phyloP scores from a whole-genome alignment of 179 eudicot genomes.

The Beta corolliflora region DNA sequence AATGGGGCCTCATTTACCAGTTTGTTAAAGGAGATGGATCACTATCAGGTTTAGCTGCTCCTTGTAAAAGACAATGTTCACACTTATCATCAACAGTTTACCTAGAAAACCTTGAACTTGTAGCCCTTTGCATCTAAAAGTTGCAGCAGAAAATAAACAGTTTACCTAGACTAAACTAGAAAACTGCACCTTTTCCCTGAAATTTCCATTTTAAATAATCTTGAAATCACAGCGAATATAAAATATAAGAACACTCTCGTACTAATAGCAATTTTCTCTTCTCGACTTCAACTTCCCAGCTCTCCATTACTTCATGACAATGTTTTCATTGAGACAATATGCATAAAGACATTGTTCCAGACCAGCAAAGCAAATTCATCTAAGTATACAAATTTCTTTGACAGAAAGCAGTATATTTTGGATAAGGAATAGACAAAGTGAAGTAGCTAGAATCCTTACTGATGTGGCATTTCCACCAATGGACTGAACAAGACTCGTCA shows the following conservation, averaged over 20 bases:
- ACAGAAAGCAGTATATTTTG: background rate
- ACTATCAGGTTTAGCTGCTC: background rate
- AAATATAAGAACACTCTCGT: background rate
- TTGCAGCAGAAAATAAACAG: background rate
- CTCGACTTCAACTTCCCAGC: background rate
- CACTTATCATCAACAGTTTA: background rate
- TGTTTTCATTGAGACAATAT: too few relatives aligned
- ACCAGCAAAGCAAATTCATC: background rate
- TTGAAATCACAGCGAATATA: background rate
- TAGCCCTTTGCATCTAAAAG: slow-evolving; percentile 61
- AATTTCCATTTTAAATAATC: background rate
- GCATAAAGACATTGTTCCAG: background rate
- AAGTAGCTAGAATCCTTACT: slow-evolving; percentile 30
- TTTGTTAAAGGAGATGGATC: background rate
- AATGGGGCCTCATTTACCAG: background rate
- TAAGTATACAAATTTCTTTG: background rate
- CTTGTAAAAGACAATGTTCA: background rate
- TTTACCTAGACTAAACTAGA: background rate
- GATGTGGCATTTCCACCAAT: slow-evolving; percentile 28
- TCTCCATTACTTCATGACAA: background rate
- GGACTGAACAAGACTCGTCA: slow-evolving; percentile 50
- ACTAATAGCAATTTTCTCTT: background rate
- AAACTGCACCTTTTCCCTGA: background rate
- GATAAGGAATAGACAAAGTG: background rate
- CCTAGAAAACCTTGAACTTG: slow-evolving; percentile 50